Conservation (phyloP, 371 early-diverging fungal species). For the Chytridium lagenaria region DNA sequence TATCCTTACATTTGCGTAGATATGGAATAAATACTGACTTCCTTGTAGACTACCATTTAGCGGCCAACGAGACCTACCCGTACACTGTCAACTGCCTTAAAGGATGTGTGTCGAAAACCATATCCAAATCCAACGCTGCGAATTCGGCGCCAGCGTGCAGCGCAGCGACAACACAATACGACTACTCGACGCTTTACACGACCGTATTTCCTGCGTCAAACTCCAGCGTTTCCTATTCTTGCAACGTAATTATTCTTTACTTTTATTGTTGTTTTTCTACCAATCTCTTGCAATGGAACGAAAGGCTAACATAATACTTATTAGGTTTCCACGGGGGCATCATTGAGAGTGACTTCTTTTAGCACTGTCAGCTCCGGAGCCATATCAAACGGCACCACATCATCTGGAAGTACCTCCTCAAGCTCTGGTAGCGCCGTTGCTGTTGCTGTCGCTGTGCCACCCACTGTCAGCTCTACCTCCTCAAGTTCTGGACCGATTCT, state of each 20-base stretch:
- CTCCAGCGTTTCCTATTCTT: not conserved
- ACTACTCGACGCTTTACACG: not conserved
- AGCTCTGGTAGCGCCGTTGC: no score
- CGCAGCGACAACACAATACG: not conserved
- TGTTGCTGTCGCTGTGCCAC: no score
- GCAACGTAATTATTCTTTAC: not conserved
- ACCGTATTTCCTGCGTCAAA: not conserved
- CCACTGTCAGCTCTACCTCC: no score
- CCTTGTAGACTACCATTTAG: not conserved
- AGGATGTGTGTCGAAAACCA: not conserved
- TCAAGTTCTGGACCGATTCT: no score
- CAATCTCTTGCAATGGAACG: no score
- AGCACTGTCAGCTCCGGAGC: no score
- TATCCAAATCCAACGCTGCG: not conserved
- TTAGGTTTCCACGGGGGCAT: no score
- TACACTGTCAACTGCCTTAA: conserved; percentile 6
- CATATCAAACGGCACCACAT: no score
- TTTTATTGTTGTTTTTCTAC: no score
- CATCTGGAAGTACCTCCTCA: no score
- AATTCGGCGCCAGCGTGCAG: not conserved
- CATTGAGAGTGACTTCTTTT: no score
- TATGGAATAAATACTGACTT: not conserved
- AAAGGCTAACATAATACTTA: no score
- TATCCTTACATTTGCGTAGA: not conserved
- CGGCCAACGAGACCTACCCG: not conserved